phyloP scores from a whole-genome alignment of 2,329 filamentous ascomycete genomes.

The Teratosphaeria destructans region DNA sequence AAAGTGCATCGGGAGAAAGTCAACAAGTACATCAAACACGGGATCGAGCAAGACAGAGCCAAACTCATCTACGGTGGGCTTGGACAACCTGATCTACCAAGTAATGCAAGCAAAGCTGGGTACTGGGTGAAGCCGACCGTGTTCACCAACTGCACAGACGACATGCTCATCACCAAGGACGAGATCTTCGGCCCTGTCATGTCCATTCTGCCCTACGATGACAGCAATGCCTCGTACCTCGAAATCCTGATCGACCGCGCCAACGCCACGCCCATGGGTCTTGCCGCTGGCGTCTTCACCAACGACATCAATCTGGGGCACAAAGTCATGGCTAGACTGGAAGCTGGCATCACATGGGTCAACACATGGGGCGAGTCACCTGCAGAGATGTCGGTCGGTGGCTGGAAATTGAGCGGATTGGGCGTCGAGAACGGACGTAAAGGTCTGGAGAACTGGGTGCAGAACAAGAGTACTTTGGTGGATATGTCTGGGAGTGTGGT shows the following conservation, averaged over 20 bases:
- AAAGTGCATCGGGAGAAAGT: slow-evolving; percentile 68
- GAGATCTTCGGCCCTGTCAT: slow-evolving; percentile 89
- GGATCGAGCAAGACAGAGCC: slow-evolving; percentile 62
- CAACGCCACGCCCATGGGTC: slow-evolving; percentile 65
- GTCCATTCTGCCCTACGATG: slow-evolving; percentile 63
- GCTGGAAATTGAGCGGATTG: slow-evolving; percentile 83
- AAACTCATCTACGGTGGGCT: slow-evolving; percentile 62
- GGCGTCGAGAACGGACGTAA: slow-evolving; percentile 77
- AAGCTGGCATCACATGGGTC: slow-evolving; percentile 84
- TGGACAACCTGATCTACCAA: slow-evolving; percentile 44
- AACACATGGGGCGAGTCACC: slow-evolving; percentile 91
- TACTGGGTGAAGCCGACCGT: slow-evolving; percentile 78
- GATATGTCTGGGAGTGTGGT: slow-evolving; percentile 64
- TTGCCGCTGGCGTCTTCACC: slow-evolving; percentile 77
- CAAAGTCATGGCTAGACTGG: slow-evolving; percentile 55
- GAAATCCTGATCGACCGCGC: slow-evolving; percentile 62
- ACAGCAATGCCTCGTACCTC: slow-evolving; percentile 33
- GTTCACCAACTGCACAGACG: slow-evolving; percentile 75
- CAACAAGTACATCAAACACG: slow-evolving; percentile 62
- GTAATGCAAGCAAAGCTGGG: slow-evolving; percentile 43
- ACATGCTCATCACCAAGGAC: slow-evolving; percentile 68
- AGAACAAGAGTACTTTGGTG: slow-evolving; percentile 79
- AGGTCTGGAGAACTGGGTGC: slow-evolving; percentile 71
- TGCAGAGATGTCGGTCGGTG: slow-evolving; percentile 84
- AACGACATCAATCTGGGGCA: slow-evolving; percentile 65